Conservation (phyloP, 768 basidiomycete genomes). For the Tubosaeta sp. region DNA sequence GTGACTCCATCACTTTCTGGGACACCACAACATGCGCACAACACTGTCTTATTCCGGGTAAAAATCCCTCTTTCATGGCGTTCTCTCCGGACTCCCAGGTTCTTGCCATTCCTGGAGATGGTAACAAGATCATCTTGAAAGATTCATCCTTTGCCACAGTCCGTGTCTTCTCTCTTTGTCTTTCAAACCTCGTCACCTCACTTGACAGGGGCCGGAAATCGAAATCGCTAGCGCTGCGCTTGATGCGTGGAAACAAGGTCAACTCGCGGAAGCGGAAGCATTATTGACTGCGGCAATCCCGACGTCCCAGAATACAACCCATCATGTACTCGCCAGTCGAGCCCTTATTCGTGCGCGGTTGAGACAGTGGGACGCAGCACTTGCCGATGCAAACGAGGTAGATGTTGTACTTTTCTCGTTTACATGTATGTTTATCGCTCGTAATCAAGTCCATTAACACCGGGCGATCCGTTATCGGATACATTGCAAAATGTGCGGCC, state of each 20-base stretch:
- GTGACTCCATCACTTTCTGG: background rate
- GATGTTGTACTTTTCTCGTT: background rate
- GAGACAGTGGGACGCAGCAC: background rate
- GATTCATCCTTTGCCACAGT: too few species aligned
- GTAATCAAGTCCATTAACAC: too few species aligned
- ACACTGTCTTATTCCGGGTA: background rate
- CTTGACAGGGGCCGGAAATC: too few species aligned
- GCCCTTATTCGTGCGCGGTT: background rate
- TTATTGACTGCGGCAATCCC: background rate
- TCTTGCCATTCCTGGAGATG: too few species aligned
- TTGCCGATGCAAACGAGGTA: too few species aligned
- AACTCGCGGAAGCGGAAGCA: background rate
- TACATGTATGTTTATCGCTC: too few species aligned
- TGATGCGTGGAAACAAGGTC: background rate
- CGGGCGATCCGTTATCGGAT: too few species aligned
- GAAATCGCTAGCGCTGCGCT: too few species aligned
- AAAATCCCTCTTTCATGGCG: background rate
- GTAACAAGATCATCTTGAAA: too few species aligned
- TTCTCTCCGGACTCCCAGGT: background rate
- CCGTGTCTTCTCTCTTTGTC: too few species aligned
- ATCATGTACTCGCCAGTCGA: background rate
- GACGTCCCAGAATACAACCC: background rate
- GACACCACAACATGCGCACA: background rate
- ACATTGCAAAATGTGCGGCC: background rate
- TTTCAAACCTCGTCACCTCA: too few species aligned